A percentile compares a stretch with the other conserved stretches of the same genome.
Conservation (phyloP, 2,329 filamentous ascomycete genomes). For the Akanthomyces muscarius region DNA sequence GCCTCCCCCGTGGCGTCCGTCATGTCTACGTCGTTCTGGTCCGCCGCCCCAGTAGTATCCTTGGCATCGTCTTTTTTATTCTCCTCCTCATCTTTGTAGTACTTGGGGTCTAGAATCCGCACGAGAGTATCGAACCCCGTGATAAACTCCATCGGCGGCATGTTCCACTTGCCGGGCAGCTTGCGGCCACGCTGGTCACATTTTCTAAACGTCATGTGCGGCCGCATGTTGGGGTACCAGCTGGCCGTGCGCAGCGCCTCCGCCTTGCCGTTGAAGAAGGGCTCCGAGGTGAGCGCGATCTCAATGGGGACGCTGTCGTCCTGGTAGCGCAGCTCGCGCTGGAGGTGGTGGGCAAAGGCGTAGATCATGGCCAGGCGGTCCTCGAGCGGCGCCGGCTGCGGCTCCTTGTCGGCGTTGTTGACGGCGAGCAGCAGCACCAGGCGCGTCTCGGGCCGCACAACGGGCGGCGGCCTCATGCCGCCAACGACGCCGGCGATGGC, state of each 20-base stretch:
- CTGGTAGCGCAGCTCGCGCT: conserved; percentile 23
- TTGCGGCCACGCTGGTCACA: neutral
- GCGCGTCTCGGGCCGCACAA: conserved; percentile 27
- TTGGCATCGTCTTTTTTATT: neutral
- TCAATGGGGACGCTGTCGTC: conserved; percentile 44
- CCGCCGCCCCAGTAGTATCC: neutral
- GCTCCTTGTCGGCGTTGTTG: conserved; percentile 63
- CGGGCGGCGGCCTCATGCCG: conserved; percentile 16
- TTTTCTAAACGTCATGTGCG: conserved; percentile 7
- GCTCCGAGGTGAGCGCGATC: conserved; percentile 65
- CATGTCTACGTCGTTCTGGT: neutral
- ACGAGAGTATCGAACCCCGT: conserved; percentile 74
- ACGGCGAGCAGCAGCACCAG: conserved; percentile 58
- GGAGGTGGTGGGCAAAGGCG: conserved; percentile 57
- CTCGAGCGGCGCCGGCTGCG: conserved; percentile 64
- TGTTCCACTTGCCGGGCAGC: neutral
- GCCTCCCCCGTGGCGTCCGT: neutral
- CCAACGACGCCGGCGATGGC: neutral
- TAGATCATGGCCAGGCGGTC: conserved; percentile 69
- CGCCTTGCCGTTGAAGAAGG: conserved; percentile 73
- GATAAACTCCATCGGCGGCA: conserved; percentile 60
- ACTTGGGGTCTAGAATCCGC: conserved; percentile 64
- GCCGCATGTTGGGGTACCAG: conserved; percentile 34
- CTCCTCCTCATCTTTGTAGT: conserved; percentile 45
- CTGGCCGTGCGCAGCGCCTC: conserved; percentile 47